Conservation (phyloP, 1,284 basidiomycete genomes). For the Athelia psychrophila region DNA sequence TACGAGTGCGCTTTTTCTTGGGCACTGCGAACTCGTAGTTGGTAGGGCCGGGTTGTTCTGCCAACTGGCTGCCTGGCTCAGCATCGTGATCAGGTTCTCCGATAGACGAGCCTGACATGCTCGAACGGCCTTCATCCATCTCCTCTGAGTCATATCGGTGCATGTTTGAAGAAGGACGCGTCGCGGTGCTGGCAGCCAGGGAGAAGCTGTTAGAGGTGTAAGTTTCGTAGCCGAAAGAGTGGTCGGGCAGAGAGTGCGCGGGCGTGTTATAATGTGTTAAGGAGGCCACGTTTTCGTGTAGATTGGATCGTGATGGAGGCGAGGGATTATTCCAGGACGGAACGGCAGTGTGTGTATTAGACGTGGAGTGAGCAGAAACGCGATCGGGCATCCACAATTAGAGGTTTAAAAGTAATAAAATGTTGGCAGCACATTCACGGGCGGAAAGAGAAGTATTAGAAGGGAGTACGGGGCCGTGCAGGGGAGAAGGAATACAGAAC, state of each 20-base stretch:
- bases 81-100: slow-evolving; percentile 50
- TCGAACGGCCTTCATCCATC: slow-evolving; percentile 28
- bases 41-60: slow-evolving; percentile 28
- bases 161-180: neutral
- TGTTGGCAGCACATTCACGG: too few relatives aligned
- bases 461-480: too few relatives aligned
- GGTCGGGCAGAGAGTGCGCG: neutral
- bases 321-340: too few relatives aligned
- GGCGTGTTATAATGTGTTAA: too few relatives aligned
- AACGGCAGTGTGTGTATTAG: too few relatives aligned
- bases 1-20: slow-evolving; percentile 77
- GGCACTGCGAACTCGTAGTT: slow-evolving; percentile 30
- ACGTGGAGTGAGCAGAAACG: too few relatives aligned
- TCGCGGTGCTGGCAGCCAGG: neutral
- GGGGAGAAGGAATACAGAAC: too few relatives aligned
- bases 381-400: too few relatives aligned
- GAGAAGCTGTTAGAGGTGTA: neutral
- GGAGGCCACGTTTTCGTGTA: too few relatives aligned
- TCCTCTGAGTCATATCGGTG: neutral
- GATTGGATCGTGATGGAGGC: too few relatives aligned
- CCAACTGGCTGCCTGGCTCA: slow-evolving; percentile 26
- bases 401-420: too few relatives aligned
- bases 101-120: slow-evolving; percentile 50
- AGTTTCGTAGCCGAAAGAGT: neutral
- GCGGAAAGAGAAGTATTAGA: too few relatives aligned